Base-by-base conservation (phyloP, 2,329 filamentous ascomycete genomes). In the Epicoccum sorghinum region DNA sequence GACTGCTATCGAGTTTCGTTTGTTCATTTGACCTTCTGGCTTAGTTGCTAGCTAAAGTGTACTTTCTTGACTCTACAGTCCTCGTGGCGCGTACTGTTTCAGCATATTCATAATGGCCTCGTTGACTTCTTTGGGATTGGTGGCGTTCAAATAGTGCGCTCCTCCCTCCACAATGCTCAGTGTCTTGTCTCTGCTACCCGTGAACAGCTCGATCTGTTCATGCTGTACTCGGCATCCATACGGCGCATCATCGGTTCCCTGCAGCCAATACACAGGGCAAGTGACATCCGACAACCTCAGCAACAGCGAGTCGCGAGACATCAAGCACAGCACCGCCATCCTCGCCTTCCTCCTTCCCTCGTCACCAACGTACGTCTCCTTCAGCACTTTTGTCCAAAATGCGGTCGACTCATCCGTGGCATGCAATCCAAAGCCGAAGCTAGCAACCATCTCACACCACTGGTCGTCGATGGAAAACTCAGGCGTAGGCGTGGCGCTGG, bases 211-310 rank as follows among this genome's bases (percentile, higher is more conserved):
- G 4, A 59, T 59, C 41, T 59, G 56, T 25, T 56, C 48, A 10
- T 47, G 40, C 45, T 59, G 56, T 23, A 58, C 36, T 41, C 52
- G 47, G 25, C 39, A 45, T 5, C 47, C 52, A 36, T 52, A 58
- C 23, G 52, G 47, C 7, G 30, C n/a, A n/a, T 58, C 56, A 27
- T 58, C 47, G 2, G 56, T 49, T 3, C 56, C 56, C 13, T 79
- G 77, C 49, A 83, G 57, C 80, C 80, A 83, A 45, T 78, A 62
- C 1, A 83, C 79, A 0, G 80, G 81, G 65, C 80, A 82, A 35
- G 62, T 67, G 7, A 83, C 66, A 62, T 83, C 80, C 2, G 67
- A 69, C 22, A 83, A 47, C 3, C 80, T 60, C 4, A 71, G 60
- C 46, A 78, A 73, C 57, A 83, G 56, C 1, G 77, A 77, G 61